Conservation (phyloP, 805 yeast species). For the Hanseniaspora meyeri region DNA sequence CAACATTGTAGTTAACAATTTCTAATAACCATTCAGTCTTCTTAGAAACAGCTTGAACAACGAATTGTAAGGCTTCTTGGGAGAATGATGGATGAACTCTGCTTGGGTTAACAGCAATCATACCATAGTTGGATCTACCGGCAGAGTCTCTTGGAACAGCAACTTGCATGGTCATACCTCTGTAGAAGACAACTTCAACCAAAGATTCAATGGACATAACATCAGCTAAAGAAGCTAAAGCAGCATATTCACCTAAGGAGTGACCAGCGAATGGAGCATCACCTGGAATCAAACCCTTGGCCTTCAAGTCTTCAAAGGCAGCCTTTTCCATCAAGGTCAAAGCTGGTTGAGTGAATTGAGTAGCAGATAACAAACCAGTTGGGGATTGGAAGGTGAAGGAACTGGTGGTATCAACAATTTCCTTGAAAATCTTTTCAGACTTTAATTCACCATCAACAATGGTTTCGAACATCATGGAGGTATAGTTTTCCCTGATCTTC, state of each 20-base stretch:
- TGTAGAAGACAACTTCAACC: slow-evolving; percentile 95
- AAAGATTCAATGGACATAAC: slow-evolving; percentile 97
- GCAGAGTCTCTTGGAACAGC: slow-evolving; percentile 94
- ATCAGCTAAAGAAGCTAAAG: slow-evolving; percentile 90
- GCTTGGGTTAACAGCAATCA: slow-evolving; percentile 97
- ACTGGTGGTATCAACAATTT: slow-evolving; percentile 66
- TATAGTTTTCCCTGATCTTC: slow-evolving; percentile 84
- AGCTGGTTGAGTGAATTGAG: slow-evolving; percentile 99
- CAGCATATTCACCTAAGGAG: slow-evolving; percentile 97
- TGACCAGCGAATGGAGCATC: slow-evolving; percentile 97
- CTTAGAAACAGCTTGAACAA: slow-evolving; percentile 72
- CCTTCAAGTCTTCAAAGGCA: slow-evolving; percentile 90
- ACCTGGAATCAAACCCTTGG: slow-evolving; percentile 88
- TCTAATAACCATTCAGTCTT: slow-evolving; percentile 90
- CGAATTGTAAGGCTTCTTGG: slow-evolving; percentile 88
- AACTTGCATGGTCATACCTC: slow-evolving; percentile 99
- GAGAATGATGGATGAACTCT: slow-evolving; percentile 79
- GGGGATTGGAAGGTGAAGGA: slow-evolving; percentile 84
- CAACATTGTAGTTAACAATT: slow-evolving; percentile 96
- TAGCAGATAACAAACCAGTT: slow-evolving; percentile 89
- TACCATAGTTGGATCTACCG: slow-evolving; percentile 97
- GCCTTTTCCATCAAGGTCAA: slow-evolving; percentile 99
- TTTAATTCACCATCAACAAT: slow-evolving; percentile 71
- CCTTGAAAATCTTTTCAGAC: slow-evolving; percentile 92
- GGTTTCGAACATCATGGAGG: slow-evolving; percentile 95